Evolutionary conservation across 73 alveolate species (phyloP).

Genomic region (Blepharisma stoltei): DNA sequence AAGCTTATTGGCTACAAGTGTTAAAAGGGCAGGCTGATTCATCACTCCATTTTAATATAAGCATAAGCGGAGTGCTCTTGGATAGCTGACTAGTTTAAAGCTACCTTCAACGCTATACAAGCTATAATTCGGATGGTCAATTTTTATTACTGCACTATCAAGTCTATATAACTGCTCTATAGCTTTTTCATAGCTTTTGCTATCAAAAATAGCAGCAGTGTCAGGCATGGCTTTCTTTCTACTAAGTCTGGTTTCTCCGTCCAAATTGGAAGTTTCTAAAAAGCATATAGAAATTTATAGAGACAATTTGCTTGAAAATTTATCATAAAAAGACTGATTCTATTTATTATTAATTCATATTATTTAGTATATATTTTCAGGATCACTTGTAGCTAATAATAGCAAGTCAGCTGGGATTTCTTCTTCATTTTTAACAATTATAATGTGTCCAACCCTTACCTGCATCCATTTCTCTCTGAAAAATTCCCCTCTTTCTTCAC

Average conservation of each 20-base stretch:
- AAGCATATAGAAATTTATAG: no score
- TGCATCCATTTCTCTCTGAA: no score
- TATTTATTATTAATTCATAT: no score
- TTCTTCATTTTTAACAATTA: neutral
- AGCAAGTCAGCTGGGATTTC: constrained; percentile 23
- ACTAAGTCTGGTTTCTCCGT: constrained; percentile 98
- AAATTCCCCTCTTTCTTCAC: no score
- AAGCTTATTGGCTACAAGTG: no score
- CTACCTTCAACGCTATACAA: constrained; percentile 65
- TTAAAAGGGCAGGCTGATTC: no score
- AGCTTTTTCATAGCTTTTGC: neutral
- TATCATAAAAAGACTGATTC: no score
- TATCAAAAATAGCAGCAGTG: constrained; percentile 30
- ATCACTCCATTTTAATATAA: no score
- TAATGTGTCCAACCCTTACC: neutral
- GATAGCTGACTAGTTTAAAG: constrained; percentile 44
- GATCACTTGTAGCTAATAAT: neutral
- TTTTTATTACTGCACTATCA: constrained; percentile 42
- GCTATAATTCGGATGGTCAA: constrained; percentile 61
- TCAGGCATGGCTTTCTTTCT: constrained; percentile 63
- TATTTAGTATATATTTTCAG: no score
- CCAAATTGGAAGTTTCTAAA: constrained; percentile 95
- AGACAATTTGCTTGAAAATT: no score
- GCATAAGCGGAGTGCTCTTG: constrained; percentile 32
- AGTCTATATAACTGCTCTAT: constrained; percentile 5